phyloP scores from a whole-genome alignment of 1,139 yeast species.

The Saccharomyces pastorianus region DNA sequence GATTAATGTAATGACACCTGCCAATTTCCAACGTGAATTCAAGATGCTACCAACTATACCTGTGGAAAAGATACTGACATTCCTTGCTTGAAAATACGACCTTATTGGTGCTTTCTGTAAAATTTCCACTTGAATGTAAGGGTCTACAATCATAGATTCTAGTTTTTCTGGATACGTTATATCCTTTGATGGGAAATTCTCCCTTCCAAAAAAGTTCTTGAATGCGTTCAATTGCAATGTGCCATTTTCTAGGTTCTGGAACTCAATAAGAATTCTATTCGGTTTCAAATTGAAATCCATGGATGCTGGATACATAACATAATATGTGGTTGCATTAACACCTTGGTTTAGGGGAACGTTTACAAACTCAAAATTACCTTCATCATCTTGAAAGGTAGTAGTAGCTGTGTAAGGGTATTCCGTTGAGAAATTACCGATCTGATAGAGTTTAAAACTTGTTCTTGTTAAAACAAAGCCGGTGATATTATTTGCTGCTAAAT shows the following conservation, averaged over 20 bases:
- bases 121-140: constrained; percentile 21
- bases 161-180: constrained; percentile 27
- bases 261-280: constrained; percentile 26
- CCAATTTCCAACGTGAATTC: constrained; percentile 33
- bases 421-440: constrained; percentile 20
- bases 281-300: constrained; percentile 29
- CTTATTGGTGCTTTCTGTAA: constrained; percentile 29
- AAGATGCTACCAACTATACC: constrained; percentile 34
- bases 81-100: constrained; percentile 28
- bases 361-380: constrained; percentile 26
- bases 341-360: constrained; percentile 24
- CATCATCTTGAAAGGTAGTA: constrained; percentile 13
- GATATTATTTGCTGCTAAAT: constrained; percentile 15
- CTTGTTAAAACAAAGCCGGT: constrained; percentile 18
- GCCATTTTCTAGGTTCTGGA: constrained; percentile 17
- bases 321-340: constrained; percentile 23
- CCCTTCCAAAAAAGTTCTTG: constrained; percentile 29
- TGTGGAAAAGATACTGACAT: constrained; percentile 27
- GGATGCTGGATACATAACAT: constrained; percentile 25
- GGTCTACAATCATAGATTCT: constrained; percentile 16
- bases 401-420: constrained; percentile 12
- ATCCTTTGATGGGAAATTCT: constrained; percentile 30
- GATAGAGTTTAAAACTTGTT: constrained; percentile 22
- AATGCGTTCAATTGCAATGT: constrained; percentile 18
- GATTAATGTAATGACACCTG: constrained; percentile 25